Evolutionary conservation across 169 alveolate genomes (phyloP), one percentile per base, ranked within the genome.

Genomic region (Cryptosporidium tyzzeri): DNA sequence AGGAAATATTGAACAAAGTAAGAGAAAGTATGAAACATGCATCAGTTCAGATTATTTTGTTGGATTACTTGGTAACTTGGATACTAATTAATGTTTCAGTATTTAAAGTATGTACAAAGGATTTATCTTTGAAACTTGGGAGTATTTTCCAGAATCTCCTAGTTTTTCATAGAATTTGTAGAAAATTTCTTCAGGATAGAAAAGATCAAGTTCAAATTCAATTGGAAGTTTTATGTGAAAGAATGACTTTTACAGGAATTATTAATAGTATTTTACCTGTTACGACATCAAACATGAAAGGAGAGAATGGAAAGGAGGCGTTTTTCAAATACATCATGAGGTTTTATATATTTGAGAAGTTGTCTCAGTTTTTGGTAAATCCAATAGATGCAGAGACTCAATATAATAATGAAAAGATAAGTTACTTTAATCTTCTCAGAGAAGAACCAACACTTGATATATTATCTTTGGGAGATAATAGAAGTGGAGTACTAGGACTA

Each of bases 51-150:
- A 41, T 18, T 4, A 21, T 80, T 26, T 41, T 59, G 23, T 59
- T 80, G 45, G 39, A 61, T 48, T 80, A 80, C 68, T 23, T 62
- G 31, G n/a, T 80, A 26, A 62, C 80, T 58, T 80, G 89, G 89
- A 80, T 80, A 44, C 23, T 80, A 18, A 26, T 80, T 21, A 62
- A 65, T 21, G 33, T 35, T 45, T 41, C 39, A 16, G 29, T 70
- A 0, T 45, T 70, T 26, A 9, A 37, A 44, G 67, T 45, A 16
- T 67, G 55, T 37, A 67, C 29, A 21, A 51, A 51, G 33, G 62
- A 53, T 12, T 10, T 53, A 14, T 21, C 45, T 37, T 51, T 50
- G 44, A 37, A 62, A 4, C 5, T 55, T 55, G 67, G 67, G 35
- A 29, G 29, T 39, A 31, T 12, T 33, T 53, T 73, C 16, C 70